phyloP scores from a whole-genome alignment of 495 filamentous ascomycete genomes.

The Gamarada debralockiae region DNA sequence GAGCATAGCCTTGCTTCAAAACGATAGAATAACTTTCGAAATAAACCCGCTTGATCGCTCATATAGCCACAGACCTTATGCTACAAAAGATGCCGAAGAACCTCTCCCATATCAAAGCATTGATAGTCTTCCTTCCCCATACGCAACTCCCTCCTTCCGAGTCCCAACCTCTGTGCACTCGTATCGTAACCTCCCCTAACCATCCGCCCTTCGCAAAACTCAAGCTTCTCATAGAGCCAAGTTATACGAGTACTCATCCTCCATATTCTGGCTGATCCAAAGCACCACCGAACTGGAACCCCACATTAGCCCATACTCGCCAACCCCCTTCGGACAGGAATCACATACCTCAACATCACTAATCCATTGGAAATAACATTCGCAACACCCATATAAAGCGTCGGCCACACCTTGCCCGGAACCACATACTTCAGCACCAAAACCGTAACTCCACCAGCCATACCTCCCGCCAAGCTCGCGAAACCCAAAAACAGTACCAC shows the following conservation, averaged over 20 bases:
- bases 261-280: slow-evolving; percentile 98
- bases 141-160: too few species aligned
- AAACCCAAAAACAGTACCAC: slow-evolving; percentile 96
- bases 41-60: slow-evolving; percentile 4
- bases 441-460: slow-evolving; percentile 87
- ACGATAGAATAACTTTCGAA: neutral
- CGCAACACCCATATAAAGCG: slow-evolving; percentile 88
- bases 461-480: slow-evolving; percentile 86
- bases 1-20: too few species aligned
- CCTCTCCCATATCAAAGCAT: slow-evolving; percentile 8
- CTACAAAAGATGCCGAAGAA: slow-evolving; percentile 6
- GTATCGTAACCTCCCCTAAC: too few species aligned
- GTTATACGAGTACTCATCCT: slow-evolving; percentile 98
- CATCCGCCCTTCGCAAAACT: too few species aligned
- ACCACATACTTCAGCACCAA: slow-evolving; percentile 92
- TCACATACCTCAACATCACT: slow-evolving; percentile 78
- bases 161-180: too few species aligned
- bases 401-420: slow-evolving; percentile 70
- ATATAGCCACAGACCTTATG: neutral
- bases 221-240: slow-evolving; percentile 66
- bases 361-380: slow-evolving; percentile 85
- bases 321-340: neutral
- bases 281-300: slow-evolving; percentile 71
- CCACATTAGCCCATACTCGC: neutral
- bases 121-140: too few species aligned